Percentiles rank a stretch among this genome's conserved stretches.
Conservation (phyloP, 352 stramenopile species). For the Phytophthora colocasiae region DNA sequence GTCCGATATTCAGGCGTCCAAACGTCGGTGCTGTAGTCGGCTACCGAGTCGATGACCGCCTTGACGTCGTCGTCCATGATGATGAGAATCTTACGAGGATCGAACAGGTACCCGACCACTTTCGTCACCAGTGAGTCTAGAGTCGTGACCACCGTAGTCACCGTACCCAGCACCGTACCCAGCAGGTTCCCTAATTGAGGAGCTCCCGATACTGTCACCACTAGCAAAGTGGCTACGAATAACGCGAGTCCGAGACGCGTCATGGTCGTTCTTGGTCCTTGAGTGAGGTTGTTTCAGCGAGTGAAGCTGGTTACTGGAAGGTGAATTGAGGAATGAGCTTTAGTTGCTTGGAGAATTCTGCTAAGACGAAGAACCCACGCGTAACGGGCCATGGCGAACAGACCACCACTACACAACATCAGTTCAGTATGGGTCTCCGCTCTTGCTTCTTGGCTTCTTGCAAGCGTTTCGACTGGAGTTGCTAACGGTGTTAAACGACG, state of each 20-base stretch:
- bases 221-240: slow-evolving; percentile 8
- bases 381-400: not conserved
- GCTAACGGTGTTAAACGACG: slow-evolving; percentile 33
- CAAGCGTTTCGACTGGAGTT: slow-evolving; percentile 10
- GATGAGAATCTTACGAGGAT: slow-evolving; percentile 27
- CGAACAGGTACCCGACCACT: slow-evolving; percentile 7
- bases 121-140: slow-evolving; percentile 29
- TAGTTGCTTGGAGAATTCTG: slow-evolving; percentile 8
- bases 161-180: slow-evolving; percentile 4
- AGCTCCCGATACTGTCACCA: slow-evolving; percentile 16
- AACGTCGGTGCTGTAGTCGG: slow-evolving; percentile 19
- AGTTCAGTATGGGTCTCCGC: slow-evolving; percentile 9
- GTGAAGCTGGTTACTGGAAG: slow-evolving; percentile 28
- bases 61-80: slow-evolving; percentile 20
- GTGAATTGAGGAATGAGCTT: slow-evolving; percentile 50
- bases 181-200: slow-evolving; percentile 2
- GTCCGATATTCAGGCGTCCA: slow-evolving; percentile 28
- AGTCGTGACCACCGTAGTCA: not conserved
- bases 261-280: slow-evolving; percentile 21
- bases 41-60: slow-evolving; percentile 3
- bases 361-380: not conserved
- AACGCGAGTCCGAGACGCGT: slow-evolving; percentile 15
- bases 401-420: slow-evolving; percentile 6
- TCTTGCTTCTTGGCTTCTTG: slow-evolving; percentile 13
- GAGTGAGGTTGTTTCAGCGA: slow-evolving; percentile 7